phyloP scores from a whole-genome alignment of 148 eudicot species.

The Vaccinium corymbosum region DNA sequence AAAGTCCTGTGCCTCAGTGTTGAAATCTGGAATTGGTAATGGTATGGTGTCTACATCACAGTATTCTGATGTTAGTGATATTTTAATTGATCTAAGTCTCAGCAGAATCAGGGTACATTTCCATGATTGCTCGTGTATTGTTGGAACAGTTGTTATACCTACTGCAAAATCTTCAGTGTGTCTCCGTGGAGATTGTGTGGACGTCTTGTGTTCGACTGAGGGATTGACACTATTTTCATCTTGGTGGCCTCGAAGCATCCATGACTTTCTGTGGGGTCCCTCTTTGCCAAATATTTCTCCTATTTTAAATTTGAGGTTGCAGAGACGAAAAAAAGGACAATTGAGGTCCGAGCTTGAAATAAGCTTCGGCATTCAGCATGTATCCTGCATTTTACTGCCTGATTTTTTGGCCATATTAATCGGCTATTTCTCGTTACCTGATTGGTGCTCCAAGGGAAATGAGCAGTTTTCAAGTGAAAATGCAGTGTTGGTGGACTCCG shows the following conservation, averaged over 20 bases:
- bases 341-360: constrained; percentile 43
- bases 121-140: constrained; percentile 70
- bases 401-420: constrained; percentile 68
- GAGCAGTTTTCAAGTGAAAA: constrained; percentile 20
- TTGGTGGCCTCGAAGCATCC: constrained; percentile 45
- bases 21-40: constrained; percentile 17
- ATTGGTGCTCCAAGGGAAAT: constrained; percentile 44
- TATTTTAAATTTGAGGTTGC: constrained; percentile 56
- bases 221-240: constrained; percentile 60
- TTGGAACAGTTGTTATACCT: constrained; percentile 57
- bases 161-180: constrained; percentile 47
- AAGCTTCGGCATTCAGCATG: constrained; percentile 73
- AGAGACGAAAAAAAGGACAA: constrained; percentile 32
- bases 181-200: constrained; percentile 41
- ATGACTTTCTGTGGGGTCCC: constrained; percentile 79
- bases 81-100: constrained; percentile 39
- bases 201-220: constrained; percentile 60
- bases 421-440: constrained; percentile 80
- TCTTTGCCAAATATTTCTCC: constrained; percentile 42
- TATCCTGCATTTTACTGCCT: constrained; percentile 71
- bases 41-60: constrained; percentile 19
- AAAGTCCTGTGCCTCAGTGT: constrained; percentile 14
- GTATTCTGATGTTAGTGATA: constrained; percentile 14
- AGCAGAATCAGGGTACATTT: constrained; percentile 51
- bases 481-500: constrained; percentile 19